Evolutionary conservation across 805 yeast species (phyloP).

Genomic region (Huiozyma sinensis): DNA sequence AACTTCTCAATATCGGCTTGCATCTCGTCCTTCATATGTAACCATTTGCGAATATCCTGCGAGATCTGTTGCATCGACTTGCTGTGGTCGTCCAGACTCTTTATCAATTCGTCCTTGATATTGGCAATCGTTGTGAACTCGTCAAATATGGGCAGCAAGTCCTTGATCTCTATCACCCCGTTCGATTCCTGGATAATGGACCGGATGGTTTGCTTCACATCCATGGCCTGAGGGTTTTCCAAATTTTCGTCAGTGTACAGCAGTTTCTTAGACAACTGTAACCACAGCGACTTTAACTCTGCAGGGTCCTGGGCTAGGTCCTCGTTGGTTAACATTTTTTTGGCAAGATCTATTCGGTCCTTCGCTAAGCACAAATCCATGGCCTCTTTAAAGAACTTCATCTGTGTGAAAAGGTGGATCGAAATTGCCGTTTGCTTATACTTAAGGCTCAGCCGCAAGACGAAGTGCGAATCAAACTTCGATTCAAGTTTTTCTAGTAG

Average conservation of each 20-base stretch:
- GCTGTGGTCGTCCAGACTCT: slow-evolving; percentile 67
- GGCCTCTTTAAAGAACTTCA: slow-evolving; percentile 71
- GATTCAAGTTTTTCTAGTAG: slow-evolving; percentile 37
- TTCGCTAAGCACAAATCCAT: slow-evolving; percentile 60
- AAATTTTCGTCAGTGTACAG: slow-evolving; percentile 16
- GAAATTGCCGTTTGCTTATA: slow-evolving; percentile 54
- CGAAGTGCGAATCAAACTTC: slow-evolving; percentile 53
- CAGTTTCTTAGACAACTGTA: slow-evolving; percentile 38
- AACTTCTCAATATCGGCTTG: slow-evolving; percentile 45
- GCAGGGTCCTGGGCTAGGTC: slow-evolving; percentile 32
- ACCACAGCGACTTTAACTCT: slow-evolving; percentile 63
- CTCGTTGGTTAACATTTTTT: slow-evolving; percentile 26
- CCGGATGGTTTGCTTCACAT: slow-evolving; percentile 27
- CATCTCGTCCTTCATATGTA: slow-evolving; percentile 49
- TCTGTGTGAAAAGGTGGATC: slow-evolving; percentile 55
- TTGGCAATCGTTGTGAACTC: slow-evolving; percentile 73
- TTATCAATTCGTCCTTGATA: slow-evolving; percentile 73
- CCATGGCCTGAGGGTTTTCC: slow-evolving; percentile 6
- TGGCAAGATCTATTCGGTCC: slow-evolving; percentile 28
- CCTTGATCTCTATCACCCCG: slow-evolving; percentile 57
- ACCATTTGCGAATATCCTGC: slow-evolving; percentile 64
- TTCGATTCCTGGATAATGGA: slow-evolving; percentile 34
- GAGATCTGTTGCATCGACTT: slow-evolving; percentile 53
- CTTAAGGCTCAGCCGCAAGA: slow-evolving; percentile 60
- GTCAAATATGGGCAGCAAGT: slow-evolving; percentile 74